phyloP scores from a whole-genome alignment of 257 asterid genomes.

The Lycium barbarum region DNA sequence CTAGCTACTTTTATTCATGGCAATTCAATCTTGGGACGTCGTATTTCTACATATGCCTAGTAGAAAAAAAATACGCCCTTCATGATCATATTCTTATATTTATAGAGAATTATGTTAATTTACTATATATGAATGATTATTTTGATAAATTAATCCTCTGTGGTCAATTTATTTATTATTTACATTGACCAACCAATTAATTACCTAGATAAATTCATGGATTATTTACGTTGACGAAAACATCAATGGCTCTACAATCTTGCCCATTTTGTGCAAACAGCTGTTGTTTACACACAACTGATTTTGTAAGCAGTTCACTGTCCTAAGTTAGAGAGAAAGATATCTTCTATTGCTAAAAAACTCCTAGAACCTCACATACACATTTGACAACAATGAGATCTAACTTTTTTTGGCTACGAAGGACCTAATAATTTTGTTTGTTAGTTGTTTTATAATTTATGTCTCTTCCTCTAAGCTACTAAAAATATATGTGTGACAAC shows the following conservation, averaged over 20 bases:
- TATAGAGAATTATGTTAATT: not conserved
- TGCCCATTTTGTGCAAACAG: not conserved
- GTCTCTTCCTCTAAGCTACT: not conserved
- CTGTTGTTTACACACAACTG: not conserved
- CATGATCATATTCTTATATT: not conserved
- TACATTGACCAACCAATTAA: not conserved
- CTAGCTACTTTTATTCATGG: too few species aligned
- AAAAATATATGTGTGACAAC: not conserved
- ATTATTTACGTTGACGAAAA: not conserved
- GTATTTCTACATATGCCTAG: too few species aligned
- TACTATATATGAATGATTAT: not conserved
- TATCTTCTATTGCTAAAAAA: not conserved
- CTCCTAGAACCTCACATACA: not conserved
- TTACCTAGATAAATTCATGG: not conserved
- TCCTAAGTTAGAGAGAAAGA: not conserved
- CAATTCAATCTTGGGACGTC: too few species aligned
- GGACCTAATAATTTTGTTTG: not conserved
- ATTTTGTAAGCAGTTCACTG: not conserved
- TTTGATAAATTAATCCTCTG: not conserved
- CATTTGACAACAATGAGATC: not conserved
- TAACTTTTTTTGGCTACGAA: too few species aligned
- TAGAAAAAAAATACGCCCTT: too few species aligned
- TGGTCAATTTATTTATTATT: not conserved
- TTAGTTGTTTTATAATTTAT: not conserved
- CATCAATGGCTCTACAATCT: not conserved